These are phyloP conservation scores for Hemileccinum impolitum DNA, from an alignment of 768 basidiomycete genomes.

Conservation along the genomic window DNA sequence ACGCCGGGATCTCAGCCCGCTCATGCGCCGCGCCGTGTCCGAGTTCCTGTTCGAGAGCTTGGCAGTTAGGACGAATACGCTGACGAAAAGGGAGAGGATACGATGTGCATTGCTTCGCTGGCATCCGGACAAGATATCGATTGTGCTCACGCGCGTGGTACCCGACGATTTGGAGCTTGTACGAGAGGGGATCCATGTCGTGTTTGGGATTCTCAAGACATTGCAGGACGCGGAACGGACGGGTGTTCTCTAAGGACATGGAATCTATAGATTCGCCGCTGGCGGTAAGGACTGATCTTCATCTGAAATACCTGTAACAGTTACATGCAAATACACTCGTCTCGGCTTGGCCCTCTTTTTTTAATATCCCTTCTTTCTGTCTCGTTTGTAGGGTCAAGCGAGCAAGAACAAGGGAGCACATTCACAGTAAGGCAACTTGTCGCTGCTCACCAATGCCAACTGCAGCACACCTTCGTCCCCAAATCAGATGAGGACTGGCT, in stretches of 20 bases:
- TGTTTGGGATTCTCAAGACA: conserved; percentile 35
- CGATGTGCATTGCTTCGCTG: conserved; percentile 61
- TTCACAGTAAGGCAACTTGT: no score
- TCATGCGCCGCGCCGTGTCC: conserved; percentile 41
- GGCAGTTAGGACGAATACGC: conserved; percentile 37
- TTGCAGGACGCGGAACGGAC: conserved; percentile 34
- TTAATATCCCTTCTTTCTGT: no score
- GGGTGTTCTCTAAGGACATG: neutral
- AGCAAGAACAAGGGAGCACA: no score
- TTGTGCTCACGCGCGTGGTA: conserved; percentile 40
- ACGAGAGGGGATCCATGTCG: conserved; percentile 43
- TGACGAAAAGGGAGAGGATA: conserved; percentile 50
- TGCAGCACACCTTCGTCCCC: no score
- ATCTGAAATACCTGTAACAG: neutral
- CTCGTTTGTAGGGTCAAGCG: no score
- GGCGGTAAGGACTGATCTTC: conserved; percentile 5
- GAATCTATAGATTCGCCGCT: conserved; percentile 1
- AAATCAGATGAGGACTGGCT: no score
- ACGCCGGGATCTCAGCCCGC: conserved; percentile 22
- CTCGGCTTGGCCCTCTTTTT: no score
- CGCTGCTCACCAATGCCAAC: no score
- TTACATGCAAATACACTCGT: neutral
- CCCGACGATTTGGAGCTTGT: conserved; percentile 45
- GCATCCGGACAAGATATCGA: conserved; percentile 64
- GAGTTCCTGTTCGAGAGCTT: conserved; percentile 50